A percentile compares a stretch with the other conserved stretches of the same genome.
Conservation (phyloP, 257 asterid species). For the Marsdenia floribunda region DNA sequence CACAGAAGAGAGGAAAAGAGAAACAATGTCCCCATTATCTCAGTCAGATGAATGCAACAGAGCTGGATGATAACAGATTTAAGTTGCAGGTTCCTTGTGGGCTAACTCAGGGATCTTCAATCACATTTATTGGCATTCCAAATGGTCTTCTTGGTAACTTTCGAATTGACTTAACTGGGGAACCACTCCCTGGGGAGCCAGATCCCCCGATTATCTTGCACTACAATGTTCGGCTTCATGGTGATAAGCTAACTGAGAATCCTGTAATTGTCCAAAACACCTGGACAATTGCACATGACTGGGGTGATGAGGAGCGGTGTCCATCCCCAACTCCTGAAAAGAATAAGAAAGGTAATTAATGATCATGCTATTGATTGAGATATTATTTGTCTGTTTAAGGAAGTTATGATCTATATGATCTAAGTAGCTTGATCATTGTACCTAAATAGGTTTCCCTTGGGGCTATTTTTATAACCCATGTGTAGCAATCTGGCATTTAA, state of each 20-base stretch:
- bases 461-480: not conserved
- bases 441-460: not conserved
- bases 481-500: not conserved
- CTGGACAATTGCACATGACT: conserved; percentile 91
- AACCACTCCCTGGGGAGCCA: conserved; percentile 94
- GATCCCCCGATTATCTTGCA: conserved; percentile 92
- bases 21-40: conserved; percentile 97
- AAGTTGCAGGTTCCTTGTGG: conserved; percentile 89
- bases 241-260: conserved; percentile 85
- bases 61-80: conserved; percentile 47
- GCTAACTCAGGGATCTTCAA: conserved; percentile 90
- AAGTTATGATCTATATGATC: not conserved
- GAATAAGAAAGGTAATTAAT: conserved; percentile 56
- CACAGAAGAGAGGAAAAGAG: conserved; percentile 60
- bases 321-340: conserved; percentile 60
- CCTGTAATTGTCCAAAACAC: conserved; percentile 96
- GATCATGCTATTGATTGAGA: not conserved
- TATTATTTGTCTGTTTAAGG: not conserved
- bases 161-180: conserved; percentile 84
- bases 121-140: conserved; percentile 90
- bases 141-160: conserved; percentile 91
- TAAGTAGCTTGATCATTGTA: not conserved
- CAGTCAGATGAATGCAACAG: conserved; percentile 73
- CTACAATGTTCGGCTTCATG: conserved; percentile 85
- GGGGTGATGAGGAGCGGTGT: conserved; percentile 98